Evolutionary conservation across 352 stramenopile species (phyloP), one percentile per base, ranked within the genome.

Genomic region (Albugo candida): DNA sequence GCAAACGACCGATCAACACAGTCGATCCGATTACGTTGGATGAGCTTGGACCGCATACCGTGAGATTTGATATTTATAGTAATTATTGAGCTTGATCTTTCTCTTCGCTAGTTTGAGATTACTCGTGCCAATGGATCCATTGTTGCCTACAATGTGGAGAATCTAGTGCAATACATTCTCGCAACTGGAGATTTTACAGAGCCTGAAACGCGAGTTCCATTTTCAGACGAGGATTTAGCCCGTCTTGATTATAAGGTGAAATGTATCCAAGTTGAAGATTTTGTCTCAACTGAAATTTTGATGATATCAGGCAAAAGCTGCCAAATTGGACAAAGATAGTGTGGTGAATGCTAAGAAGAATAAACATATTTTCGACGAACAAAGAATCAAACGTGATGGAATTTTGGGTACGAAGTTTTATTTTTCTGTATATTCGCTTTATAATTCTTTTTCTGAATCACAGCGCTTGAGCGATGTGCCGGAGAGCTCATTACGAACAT

Each of bases 1-100:
- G 53, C 45, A 85, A 86, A 56, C 47, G 56, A 34, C 52, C 66
- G 41, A 71, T 79, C 31, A 92, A 91, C 54, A 75, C 72, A 18
- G 58, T 83, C 1, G 82, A 94, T 54, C 82, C 82, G 31, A 93
- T 94, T 49, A 89, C 93, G 79, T 58, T 93, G 44, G 70, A 67
- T 13, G 67, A 74, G 42, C 53, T 94, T 21, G 74, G 70, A 5
- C 63, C 63, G 18, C 60, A 92, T 48, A 89, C 74, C 66, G 76
- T 88, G 49, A 34, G 61, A 60, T 8, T 19, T 38, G 27, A 16
- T 31, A 21, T 18, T 37, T 53, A 6, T 17, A 40, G 12, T 52
- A 39, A 41, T 24, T 1, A 10, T 43, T 20, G 45, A 48, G 41
- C 27, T 43, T 49, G 20, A 31, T 17, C 36, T n/a, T 55, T 6